Base-by-base conservation (phyloP, 352 stramenopile species). In the Peronospora tabacina region DNA sequence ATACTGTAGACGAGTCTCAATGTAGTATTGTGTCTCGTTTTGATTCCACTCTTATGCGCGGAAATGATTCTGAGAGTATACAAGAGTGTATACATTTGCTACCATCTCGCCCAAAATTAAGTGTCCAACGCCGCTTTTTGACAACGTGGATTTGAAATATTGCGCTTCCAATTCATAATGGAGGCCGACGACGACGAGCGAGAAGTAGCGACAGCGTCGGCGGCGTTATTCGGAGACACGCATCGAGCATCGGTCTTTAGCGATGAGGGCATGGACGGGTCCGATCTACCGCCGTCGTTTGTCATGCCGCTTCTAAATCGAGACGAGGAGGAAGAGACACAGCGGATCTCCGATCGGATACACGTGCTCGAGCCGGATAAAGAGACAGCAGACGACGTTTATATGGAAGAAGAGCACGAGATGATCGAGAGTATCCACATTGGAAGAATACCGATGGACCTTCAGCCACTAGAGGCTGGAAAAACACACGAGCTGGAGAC, bases 211-310 rank as follows among this genome's bases (percentile, higher is more conserved):
- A 67, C 56, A 13, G 68, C 66, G 32, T 69, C 70, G 2, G 72
- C 61, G 28, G 70, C 68, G 49, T 61, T 87, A 13, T 85, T 87
- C 36, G 66, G 58, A 45, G 66, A 57, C 41, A 17, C 56, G 2
- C 43, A 66, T 32, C 58, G 61, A 37, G 69, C 76, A 30, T 24
- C 64, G 16, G 73, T 54, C 40, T 83, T 85, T 41, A 74, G 78
- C 49, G 74, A 70, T 33, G 76, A 77, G 15, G 66, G 68, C 2
- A 61, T 85, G 32, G 72, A 80, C 29, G 55, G 57, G 0, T 66
- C 63, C 9, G 71, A 70, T 15, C 61, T 85, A 7, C 68, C 71
- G 8, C 53, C 70, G 2, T 60, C 59, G 19, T 88, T 88, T 44
- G 49, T 54, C 20, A 63, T 82, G 37, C 58, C 68, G 43, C 44